Evolutionary conservation across 108 stramenopile genomes (phyloP).

Genomic region (Nannochloropsis salina): DNA sequence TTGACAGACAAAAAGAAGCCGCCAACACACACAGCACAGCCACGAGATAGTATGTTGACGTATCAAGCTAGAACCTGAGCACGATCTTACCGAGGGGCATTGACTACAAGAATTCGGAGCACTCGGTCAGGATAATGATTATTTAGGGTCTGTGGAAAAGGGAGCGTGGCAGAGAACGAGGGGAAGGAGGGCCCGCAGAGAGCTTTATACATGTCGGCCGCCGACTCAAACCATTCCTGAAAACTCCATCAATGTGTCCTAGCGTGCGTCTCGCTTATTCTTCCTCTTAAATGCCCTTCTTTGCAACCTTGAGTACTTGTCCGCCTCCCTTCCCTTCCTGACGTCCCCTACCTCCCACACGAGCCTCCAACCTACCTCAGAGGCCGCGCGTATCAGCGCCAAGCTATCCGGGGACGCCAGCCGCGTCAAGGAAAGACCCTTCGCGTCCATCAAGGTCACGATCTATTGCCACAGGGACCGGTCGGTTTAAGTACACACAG

Average conservation of each 20-base stretch:
- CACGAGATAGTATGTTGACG: no score
- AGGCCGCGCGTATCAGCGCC: slow-evolving; percentile 1
- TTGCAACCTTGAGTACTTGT: neutral
- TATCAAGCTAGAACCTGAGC: no score
- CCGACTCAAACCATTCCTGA: no score
- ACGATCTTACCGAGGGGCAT: neutral
- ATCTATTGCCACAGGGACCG: neutral
- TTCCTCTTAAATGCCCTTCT: neutral
- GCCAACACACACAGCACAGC: no score
- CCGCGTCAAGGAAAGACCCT: neutral
- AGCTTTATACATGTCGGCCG: no score
- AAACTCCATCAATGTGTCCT: no score
- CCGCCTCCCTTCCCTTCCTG: neutral
- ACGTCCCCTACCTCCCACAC: no score
- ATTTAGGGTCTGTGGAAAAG: neutral
- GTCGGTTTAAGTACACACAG: neutral
- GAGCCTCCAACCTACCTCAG: neutral
- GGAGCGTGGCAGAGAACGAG: neutral
- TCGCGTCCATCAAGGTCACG: neutral
- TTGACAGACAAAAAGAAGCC: neutral
- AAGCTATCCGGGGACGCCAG: neutral
- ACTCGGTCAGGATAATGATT: slow-evolving; percentile 7
- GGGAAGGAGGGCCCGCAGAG: neutral
- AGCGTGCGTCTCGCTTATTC: neutral
- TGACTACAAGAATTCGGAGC: neutral